Base-by-base conservation (phyloP, 176 grass and related monocot species). In the Themeda triandra region DNA sequence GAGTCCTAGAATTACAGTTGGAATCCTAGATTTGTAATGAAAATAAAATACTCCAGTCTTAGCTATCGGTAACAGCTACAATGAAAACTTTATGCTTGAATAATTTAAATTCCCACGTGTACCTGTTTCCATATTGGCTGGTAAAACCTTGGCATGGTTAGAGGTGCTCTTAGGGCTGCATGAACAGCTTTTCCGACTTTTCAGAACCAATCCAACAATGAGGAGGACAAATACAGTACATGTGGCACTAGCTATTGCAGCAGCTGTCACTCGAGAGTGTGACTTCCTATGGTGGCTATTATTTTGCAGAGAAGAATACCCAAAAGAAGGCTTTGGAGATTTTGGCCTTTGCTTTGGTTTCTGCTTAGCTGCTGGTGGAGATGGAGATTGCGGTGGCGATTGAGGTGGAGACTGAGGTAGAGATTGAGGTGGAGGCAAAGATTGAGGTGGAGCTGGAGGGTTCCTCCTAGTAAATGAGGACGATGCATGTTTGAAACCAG, bases 151-250 rank as follows among this genome's bases (percentile, higher is more conserved):
- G 48, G 24, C 29, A 86, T 53, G 76, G 53, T 87, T 66, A 74
- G 30, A 70, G 12, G 23, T 76, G 75, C 79, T 88, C 82, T 86
- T 88, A 15, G 36, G 77, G 65, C 6, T 39, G 67, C 48, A 65
- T 81, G 77, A 42, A 79, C 76, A 64, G 29, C 54, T 63, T 80
- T 63, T 88, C 75, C 71, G 66, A 71, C 70, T 86, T 84, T 87
- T 87, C 66, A 96, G 63, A 41, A 89, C 65, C 65, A 94, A 94
- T 45, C 89, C 87, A 88, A 87, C 88, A 78, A 89, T 73, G 64
- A 94, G 71, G 71, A 86, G 73, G 41, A 85, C 59, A 82, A 81
- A 73, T 10, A 89, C 80, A 81, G 81, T 81, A 75, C 86, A 84
- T 71, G 63, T 39, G 82, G 80, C 87, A 71, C 77, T 89, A 78